A percentile compares a stretch with the other conserved stretches of the same genome.
phyloP scores from a whole-genome alignment of 164 flowering plant genomes.

The Nymphaea thermarum region DNA sequence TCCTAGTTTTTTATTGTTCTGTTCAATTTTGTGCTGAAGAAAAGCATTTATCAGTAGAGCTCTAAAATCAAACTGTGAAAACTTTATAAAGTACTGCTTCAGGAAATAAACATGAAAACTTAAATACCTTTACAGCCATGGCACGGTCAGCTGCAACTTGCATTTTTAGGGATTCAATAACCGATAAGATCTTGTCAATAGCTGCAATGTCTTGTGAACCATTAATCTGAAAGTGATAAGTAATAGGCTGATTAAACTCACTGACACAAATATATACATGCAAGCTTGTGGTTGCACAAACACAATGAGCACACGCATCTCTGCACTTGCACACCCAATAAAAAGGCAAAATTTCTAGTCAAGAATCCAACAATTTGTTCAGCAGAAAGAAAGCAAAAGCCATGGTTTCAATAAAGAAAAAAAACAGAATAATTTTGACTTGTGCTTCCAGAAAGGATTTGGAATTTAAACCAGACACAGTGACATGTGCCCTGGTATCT shows the following conservation, averaged over 20 bases:
- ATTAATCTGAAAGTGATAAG: slow-evolving; percentile 18
- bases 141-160: slow-evolving; percentile 43
- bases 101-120: neutral
- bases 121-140: slow-evolving; percentile 42
- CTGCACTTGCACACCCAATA: neutral
- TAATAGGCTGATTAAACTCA: neutral
- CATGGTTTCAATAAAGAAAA: neutral
- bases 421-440: neutral
- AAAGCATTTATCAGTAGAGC: neutral
- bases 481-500: too few relatives aligned
- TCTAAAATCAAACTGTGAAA: neutral
- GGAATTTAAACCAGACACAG: neutral
- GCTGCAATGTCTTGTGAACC: slow-evolving; percentile 16
- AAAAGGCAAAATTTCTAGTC: too few relatives aligned
- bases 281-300: neutral
- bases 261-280: neutral
- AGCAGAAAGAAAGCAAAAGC: neutral
- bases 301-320: neutral
- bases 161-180: slow-evolving; percentile 56
- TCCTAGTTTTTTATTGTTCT: slow-evolving; percentile 46
- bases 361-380: too few relatives aligned
- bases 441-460: neutral
- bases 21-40: slow-evolving; percentile 66
- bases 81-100: neutral
- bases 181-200: slow-evolving; percentile 21